A percentile compares a stretch with the other conserved stretches of the same genome.
phyloP scores from a whole-genome alignment of 768 basidiomycete genomes.

The Basidioascus undulatus region DNA sequence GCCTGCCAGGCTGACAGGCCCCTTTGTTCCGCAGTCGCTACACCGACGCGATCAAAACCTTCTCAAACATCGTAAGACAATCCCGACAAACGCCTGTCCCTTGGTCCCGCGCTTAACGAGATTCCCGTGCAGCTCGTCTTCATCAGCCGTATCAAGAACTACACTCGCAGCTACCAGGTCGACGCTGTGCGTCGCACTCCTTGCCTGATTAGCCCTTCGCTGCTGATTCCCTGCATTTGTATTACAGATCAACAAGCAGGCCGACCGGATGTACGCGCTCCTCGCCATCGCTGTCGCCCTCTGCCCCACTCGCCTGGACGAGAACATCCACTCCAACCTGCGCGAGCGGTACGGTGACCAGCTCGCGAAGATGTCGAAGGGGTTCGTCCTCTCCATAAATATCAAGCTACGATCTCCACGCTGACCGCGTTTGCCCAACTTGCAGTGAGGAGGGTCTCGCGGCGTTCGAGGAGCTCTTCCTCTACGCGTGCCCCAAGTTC shows the following conservation, averaged over 20 bases:
- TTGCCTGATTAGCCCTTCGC: constrained; percentile 4
- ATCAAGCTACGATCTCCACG: not conserved
- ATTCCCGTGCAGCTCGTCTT: constrained; percentile 31
- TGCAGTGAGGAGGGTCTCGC: constrained; percentile 33
- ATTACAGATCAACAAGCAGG: constrained; percentile 75
- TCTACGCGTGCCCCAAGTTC: constrained; percentile 88
- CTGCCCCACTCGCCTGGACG: constrained; percentile 64
- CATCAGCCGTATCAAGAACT: constrained; percentile 85
- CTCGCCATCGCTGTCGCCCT: constrained; percentile 83
- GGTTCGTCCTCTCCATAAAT: constrained; percentile 21
- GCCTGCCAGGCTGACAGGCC: no score
- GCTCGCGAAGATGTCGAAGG: constrained; percentile 63
- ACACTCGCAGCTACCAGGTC: constrained; percentile 87
- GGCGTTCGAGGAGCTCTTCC: constrained; percentile 77
- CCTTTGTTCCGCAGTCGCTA: no score
- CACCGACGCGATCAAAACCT: constrained; percentile 82
- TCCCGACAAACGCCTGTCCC: constrained; percentile 19
- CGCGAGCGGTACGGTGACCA: constrained; percentile 90
- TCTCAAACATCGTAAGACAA: constrained; percentile 78
- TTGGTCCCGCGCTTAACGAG: constrained; percentile 5
- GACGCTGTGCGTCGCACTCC: constrained; percentile 37
- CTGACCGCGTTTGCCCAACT: not conserved
- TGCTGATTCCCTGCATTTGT: not conserved
- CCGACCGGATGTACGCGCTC: constrained; percentile 90
- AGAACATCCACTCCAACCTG: constrained; percentile 39